These are phyloP conservation scores for Biscogniauxia mediterranea DNA, from an alignment of 2,329 filamentous ascomycete genomes.

Conservation along the genomic window DNA sequence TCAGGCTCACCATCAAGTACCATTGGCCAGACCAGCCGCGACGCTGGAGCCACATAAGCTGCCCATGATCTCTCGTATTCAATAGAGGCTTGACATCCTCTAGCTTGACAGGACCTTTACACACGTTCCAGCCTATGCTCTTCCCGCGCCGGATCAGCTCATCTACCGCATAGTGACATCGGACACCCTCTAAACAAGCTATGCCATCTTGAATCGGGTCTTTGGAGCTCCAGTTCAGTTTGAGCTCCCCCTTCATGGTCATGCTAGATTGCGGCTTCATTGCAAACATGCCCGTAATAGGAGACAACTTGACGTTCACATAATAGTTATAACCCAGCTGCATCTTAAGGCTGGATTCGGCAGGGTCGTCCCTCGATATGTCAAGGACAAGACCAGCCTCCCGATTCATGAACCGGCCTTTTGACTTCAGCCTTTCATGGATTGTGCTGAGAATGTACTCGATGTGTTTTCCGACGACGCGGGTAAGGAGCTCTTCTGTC, in stretches of 20 bases:
- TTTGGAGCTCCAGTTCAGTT: constrained; percentile 57
- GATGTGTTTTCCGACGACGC: constrained; percentile 73
- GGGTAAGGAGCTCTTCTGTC: constrained; percentile 69
- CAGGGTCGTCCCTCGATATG: constrained; percentile 60
- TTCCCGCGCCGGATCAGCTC: constrained; percentile 60
- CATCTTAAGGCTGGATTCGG: constrained; percentile 65
- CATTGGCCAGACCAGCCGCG: constrained; percentile 70
- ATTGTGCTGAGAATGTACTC: constrained; percentile 69
- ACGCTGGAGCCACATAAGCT: constrained; percentile 67
- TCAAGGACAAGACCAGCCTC: constrained; percentile 58
- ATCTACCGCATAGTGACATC: constrained; percentile 60
- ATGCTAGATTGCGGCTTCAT: constrained; percentile 63
- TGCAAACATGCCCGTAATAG: constrained; percentile 73
- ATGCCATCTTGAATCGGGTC: constrained; percentile 59
- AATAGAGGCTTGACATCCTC: constrained; percentile 60
- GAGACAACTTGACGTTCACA: constrained; percentile 67
- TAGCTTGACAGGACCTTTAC: constrained; percentile 46
- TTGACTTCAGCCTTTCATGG: constrained; percentile 56
- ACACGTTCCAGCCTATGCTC: constrained; percentile 62
- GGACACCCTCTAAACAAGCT: constrained; percentile 56
- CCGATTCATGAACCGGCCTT: constrained; percentile 60
- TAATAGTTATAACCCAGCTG: constrained; percentile 64
- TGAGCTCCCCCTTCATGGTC: constrained; percentile 57
- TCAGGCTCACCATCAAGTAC: constrained; percentile 69
- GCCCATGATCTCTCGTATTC: constrained; percentile 62